Conservation (phyloP, 371 early-diverging fungal genomes). For the Capniomyces stellatus region DNA sequence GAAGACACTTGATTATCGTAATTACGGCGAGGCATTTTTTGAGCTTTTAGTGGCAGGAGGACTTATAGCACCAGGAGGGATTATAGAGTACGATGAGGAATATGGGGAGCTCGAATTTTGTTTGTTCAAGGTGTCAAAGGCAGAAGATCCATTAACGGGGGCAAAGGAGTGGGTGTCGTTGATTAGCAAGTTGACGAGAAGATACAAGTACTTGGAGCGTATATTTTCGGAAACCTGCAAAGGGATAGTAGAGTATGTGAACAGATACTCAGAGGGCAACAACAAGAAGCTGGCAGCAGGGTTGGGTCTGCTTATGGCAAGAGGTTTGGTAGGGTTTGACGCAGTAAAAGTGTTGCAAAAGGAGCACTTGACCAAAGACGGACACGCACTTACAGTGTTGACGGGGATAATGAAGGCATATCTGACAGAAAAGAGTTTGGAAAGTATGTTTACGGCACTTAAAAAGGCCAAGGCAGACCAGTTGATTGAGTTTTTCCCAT, state of each 20-base stretch:
- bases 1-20: slow-evolving; percentile 77
- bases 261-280: slow-evolving; percentile 62
- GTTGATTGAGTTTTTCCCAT: slow-evolving; percentile 78
- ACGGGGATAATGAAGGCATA: slow-evolving; percentile 69
- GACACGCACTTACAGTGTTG: slow-evolving; percentile 55
- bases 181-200: slow-evolving; percentile 67
- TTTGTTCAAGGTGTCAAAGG: slow-evolving; percentile 26
- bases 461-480: slow-evolving; percentile 50
- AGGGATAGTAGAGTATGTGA: slow-evolving; percentile 70
- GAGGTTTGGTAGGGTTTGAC: slow-evolving; percentile 40
- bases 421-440: slow-evolving; percentile 50
- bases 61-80: slow-evolving; percentile 77
- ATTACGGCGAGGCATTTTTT: slow-evolving; percentile 84
- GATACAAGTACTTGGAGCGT: slow-evolving; percentile 81
- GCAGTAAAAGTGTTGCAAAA: slow-evolving; percentile 58
- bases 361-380: slow-evolving; percentile 86
- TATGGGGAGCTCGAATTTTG: slow-evolving; percentile 59
- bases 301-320: slow-evolving; percentile 52
- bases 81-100: slow-evolving; percentile 58
- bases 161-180: slow-evolving; percentile 63
- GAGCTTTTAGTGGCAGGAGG: slow-evolving; percentile 82
- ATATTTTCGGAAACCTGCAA: slow-evolving; percentile 67
- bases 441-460: slow-evolving; percentile 50
- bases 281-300: slow-evolving; percentile 60
- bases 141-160: slow-evolving; percentile 24